Evolutionary conservation across 2,329 filamentous ascomycete genomes (phyloP).

Genomic region (Fusarium austroafricanum): DNA sequence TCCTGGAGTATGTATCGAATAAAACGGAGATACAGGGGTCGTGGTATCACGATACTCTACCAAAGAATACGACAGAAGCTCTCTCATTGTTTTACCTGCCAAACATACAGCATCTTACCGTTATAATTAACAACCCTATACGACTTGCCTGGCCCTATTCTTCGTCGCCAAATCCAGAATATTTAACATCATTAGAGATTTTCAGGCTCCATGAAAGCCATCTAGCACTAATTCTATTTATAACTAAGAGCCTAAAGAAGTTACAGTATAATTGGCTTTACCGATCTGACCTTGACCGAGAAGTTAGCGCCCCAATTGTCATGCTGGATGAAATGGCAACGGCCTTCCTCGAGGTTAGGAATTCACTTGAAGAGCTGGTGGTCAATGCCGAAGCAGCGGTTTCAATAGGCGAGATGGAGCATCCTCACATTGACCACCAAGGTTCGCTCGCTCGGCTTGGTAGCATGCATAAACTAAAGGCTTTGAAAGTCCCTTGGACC

Average conservation of each 20-base stretch:
- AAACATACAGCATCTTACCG: background rate
- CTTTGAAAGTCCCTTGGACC: background rate
- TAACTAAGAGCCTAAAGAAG: background rate
- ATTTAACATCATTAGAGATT: conserved; percentile 6
- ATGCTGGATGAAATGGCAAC: background rate
- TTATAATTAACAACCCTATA: conserved; percentile 21
- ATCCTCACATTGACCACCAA: background rate
- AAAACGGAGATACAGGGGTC: no score
- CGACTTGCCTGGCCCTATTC: conserved; percentile 11
- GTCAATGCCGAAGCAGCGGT: background rate
- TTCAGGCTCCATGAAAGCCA: conserved; percentile 15
- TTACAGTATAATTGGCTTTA: conserved; percentile 23
- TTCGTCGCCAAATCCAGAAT: background rate
- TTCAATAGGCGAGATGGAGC: accelerated
- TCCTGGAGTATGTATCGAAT: no score
- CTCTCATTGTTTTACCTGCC: conserved; percentile 23
- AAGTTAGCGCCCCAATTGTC: background rate
- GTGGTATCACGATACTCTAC: no score
- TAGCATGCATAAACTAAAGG: background rate
- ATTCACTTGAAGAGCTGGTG: background rate
- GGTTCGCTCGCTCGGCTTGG: background rate
- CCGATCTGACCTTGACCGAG: background rate
- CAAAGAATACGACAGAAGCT: conserved; percentile 7
- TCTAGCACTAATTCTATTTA: conserved; percentile 9
- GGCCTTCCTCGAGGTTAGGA: background rate